phyloP scores from a whole-genome alignment of 768 basidiomycete species.

The Lactarius indigo region DNA sequence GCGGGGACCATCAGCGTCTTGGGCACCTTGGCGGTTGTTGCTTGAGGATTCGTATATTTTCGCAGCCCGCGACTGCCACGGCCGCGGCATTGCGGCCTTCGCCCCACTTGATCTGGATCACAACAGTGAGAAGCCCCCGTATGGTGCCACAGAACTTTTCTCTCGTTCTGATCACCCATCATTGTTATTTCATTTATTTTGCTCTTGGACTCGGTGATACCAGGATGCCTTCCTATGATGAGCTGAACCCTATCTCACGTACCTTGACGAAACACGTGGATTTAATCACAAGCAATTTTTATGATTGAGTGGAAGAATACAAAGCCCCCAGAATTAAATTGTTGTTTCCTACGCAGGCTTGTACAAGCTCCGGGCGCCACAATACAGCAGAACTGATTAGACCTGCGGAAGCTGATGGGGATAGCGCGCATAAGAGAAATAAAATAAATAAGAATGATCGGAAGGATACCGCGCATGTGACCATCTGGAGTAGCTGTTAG shows the following conservation, averaged over 20 bases:
- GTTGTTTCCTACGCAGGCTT: not conserved
- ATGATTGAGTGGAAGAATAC: not conserved
- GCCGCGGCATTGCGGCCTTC: not conserved
- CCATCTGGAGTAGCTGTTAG: conserved; percentile 6
- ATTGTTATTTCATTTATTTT: not conserved
- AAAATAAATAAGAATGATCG: not conserved
- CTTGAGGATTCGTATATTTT: not conserved
- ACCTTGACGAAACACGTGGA: conserved; percentile 1
- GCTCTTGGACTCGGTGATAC: not conserved
- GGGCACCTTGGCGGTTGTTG: not conserved
- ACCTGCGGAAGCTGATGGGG: conserved; percentile 2
- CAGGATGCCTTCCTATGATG: not conserved
- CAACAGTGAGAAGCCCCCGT: not conserved
- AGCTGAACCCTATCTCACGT: not conserved
- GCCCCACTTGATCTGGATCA: not conserved
- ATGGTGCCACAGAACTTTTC: not conserved
- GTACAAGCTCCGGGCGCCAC: not conserved
- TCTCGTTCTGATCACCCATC: not conserved
- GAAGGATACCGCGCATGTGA: conserved; percentile 1
- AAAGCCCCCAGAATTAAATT: not conserved
- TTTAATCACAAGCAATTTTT: not conserved
- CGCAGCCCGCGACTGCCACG: not conserved
- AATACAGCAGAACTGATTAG: not conserved
- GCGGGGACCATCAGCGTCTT: not conserved
- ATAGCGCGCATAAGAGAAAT: not conserved